phyloP scores from a whole-genome alignment of 257 asterid genomes.

The Paulownia fortunei region DNA sequence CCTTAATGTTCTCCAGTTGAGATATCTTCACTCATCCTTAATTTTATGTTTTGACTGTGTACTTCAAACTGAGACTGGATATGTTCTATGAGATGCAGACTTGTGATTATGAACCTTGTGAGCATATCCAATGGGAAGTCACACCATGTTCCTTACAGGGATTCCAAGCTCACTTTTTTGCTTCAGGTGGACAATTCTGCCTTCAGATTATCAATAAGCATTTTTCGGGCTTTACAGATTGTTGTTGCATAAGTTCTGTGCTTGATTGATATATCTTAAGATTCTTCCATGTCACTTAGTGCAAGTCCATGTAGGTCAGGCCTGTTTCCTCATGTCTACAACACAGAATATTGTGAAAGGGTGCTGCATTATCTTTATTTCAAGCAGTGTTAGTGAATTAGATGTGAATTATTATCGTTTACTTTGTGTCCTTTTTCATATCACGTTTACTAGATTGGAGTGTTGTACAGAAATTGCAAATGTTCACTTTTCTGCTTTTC shows the following conservation, averaged over 20 bases:
- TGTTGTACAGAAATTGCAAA: too few relatives aligned
- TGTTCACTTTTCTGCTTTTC: not conserved
- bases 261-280: constrained; percentile 7
- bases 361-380: not conserved
- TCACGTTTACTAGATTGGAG: too few relatives aligned
- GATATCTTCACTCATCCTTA: constrained; percentile 1
- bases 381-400: not conserved
- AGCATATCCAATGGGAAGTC: constrained; percentile 88
- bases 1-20: constrained; percentile 25
- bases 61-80: constrained; percentile 8
- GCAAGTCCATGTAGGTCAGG: not conserved
- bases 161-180: constrained; percentile 96
- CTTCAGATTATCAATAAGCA: constrained; percentile 22
- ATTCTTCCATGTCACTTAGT: not conserved
- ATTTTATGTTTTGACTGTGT: constrained; percentile 15
- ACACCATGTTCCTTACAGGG: constrained; percentile 94
- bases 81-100: constrained; percentile 51
- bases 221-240: not conserved
- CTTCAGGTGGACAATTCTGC: constrained; percentile 75
- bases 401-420: not conserved
- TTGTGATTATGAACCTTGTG: constrained; percentile 97
- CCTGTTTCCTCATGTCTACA: not conserved
- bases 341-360: not conserved
- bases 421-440: too few relatives aligned
- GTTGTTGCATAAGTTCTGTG: constrained; percentile 5